Evolutionary conservation across 1,284 basidiomycete genomes (phyloP), one percentile per base, ranked within the genome.

Genomic region (Trametes polyzona): DNA sequence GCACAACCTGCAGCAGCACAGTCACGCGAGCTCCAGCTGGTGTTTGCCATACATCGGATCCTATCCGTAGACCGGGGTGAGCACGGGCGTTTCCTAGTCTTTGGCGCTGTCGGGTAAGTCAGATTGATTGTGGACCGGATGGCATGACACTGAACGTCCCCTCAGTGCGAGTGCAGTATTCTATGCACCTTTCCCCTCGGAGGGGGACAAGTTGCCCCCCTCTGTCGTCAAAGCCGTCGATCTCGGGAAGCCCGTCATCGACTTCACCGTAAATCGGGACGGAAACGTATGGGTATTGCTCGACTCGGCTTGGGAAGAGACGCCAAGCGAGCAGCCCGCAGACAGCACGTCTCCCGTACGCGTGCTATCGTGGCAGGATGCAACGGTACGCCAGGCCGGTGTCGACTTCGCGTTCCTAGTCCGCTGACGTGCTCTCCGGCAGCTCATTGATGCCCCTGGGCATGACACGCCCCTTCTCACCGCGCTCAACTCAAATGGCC

Each of bases 121-220:
- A 23, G 54, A 32, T 40, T 16, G 39, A 52, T 11, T 40, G 9
- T 27, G 17, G 12, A 8, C 26, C 21, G 23, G 32, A 8, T 57
- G 24, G 3, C 1, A 8, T 8, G 7, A 21, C 3, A 10, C 17
- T 40, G 9, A 41, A 33, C n/a, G 23, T 12, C 1, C 23, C 11
- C n/a, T 11, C 65, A 93, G 91, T 19, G 81, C 83, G 2, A 84
- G 86, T 1, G 88, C 90, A 0, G 62, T 93, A 5, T 92, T 92
- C 67, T 76, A 68, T 36, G 79, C 78, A 52, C 63, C 70, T 23
- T 79, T 79, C 57, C 72, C 77, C 1, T 61, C 68, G 37, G 66
- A 67, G 2, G 69, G 69, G 0, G 51, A 64, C 0, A 51, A 52
- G 11, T 36, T 53, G 10, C 26, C 46, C 5, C 48, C 65, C 11